Evolutionary conservation across 75 land plant species (phyloP), one percentile per base, ranked within the genome.

Genomic region (Selaginella moellendorffii): DNA sequence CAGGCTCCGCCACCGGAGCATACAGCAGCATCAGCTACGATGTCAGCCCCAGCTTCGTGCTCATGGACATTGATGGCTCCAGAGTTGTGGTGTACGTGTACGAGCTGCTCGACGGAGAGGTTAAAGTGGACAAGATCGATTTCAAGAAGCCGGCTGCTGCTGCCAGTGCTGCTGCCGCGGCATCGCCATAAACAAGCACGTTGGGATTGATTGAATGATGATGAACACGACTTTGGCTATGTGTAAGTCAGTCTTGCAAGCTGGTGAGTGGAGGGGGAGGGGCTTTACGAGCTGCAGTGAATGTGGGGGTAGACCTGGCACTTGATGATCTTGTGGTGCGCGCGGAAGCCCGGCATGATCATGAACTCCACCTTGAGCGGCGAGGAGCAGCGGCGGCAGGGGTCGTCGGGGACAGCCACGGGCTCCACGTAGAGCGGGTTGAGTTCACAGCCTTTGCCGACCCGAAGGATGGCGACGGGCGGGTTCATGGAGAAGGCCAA

Each of bases 91-190:
- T 90, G 26, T 90, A 90, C 61, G 97, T 90, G 0, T 90, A 90
- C 72, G 97, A 87, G 78, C 88, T 90, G 53, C 84, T 90, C 65
- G 97, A 87, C 63, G 97, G 97, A 2, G 97, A 87, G 65, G 93
- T 90, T 53, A 90, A 90, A 68, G 97, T 90, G 8, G 97, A 90
- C 77, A 90, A 90, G 74, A 90, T 90, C 61, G 97, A 90, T 68
- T 90, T 87, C 69, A 90, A 90, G 82, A 90, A 90, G 74, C 81
- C 68, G n/a, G 73, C 66, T 59, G 30, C 76, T 61, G 27, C 73
- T n/a, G n/a, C n/a, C n/a, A n/a, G n/a, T n/a, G n/a, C n/a, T n/a
- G n/a, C n/a, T n/a, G n/a, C n/a, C n/a, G n/a, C n/a, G n/a, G n/a
- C n/a, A 5, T 36, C 14, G 46, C 46, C 46, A 36, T 14, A 36